Percentiles rank a stretch among this genome's conserved stretches.
These are phyloP conservation scores for Fistulifera solaris DNA, from an alignment of 108 stramenopile species.

Conservation along the genomic window DNA sequence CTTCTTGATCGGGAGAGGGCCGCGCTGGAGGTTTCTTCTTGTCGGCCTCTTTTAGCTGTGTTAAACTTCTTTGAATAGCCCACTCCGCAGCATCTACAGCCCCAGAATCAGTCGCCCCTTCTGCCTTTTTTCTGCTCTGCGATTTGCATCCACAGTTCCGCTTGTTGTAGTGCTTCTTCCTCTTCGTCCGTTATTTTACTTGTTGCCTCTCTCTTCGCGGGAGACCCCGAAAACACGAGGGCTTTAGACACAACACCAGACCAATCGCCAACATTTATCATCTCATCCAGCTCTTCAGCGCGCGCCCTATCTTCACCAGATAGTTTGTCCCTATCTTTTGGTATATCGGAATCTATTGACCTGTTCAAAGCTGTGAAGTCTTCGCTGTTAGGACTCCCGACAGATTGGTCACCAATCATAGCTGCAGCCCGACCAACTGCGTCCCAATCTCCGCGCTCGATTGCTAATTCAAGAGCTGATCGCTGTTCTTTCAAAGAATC, in stretches of 20 bases:
- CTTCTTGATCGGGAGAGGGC: slow-evolving; percentile 5
- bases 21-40: background rate
- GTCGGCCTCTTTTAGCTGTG: slow-evolving; percentile 34
- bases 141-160: slow-evolving; percentile 74
- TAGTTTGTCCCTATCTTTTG: background rate
- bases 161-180: slow-evolving; percentile 74
- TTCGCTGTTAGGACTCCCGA: slow-evolving; percentile 6
- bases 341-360: background rate
- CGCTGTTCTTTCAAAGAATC: slow-evolving; percentile 16
- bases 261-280: slow-evolving; percentile 82
- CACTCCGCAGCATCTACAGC: slow-evolving; percentile 82
- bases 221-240: slow-evolving; percentile 2
- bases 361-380: slow-evolving; percentile 1
- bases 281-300: slow-evolving; percentile 52
- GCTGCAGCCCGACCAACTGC: slow-evolving; percentile 78
- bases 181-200: slow-evolving; percentile 42
- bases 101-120: slow-evolving; percentile 35
- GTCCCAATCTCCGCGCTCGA: slow-evolving; percentile 83
- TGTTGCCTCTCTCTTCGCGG: slow-evolving; percentile 15
- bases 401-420: slow-evolving; percentile 27
- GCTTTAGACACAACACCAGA: slow-evolving; percentile 44
- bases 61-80: slow-evolving; percentile 72
- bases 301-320: slow-evolving; percentile 17
- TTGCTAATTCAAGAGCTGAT: slow-evolving; percentile 40
- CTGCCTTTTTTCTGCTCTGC: slow-evolving; percentile 70